Evolutionary conservation across 179 eudicot genomes (phyloP).

Genomic region (Gypsophila paniculata): DNA sequence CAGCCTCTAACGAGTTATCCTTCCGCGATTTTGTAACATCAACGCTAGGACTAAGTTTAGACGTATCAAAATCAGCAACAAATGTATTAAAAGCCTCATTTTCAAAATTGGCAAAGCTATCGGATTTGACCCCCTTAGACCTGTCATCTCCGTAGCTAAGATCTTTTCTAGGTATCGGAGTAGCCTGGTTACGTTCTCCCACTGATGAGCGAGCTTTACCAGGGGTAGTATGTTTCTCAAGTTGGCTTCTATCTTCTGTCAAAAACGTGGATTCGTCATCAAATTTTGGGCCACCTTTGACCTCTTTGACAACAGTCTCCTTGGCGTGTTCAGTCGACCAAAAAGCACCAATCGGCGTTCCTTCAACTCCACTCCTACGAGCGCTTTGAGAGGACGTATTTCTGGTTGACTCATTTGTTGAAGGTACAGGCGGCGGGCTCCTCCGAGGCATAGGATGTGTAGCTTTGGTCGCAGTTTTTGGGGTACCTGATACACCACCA

Average conservation of each 20-base stretch:
- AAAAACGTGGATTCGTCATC: conserved; percentile 40
- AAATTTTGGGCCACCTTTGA: conserved; percentile 41
- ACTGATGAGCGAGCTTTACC: conserved; percentile 33
- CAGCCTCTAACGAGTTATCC: conserved; percentile 50
- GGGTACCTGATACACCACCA: conserved; percentile 36
- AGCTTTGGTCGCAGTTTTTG: conserved; percentile 45
- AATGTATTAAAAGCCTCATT: conserved; percentile 66
- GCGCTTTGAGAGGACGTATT: conserved; percentile 37
- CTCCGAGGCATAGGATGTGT: conserved; percentile 58
- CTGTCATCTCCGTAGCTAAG: conserved; percentile 24
- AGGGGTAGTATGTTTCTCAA: conserved; percentile 25
- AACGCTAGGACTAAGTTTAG: conserved; percentile 44
- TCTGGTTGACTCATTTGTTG: conserved; percentile 49
- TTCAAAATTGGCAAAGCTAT: conserved; percentile 38
- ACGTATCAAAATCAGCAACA: conserved; percentile 71
- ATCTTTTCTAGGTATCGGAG: conserved; percentile 35
- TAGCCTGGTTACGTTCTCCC: conserved; percentile 26
- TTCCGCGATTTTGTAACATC: conserved; percentile 34
- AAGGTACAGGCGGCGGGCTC: conserved; percentile 74
- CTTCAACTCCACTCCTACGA: conserved; percentile 37
- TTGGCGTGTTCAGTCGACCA: conserved; percentile 81
- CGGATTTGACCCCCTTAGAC: conserved; percentile 33
- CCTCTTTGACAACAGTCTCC: conserved; percentile 43
- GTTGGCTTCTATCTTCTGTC: conserved; percentile 33
- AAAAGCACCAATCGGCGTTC: conserved; percentile 67